Evolutionary conservation across 345 rosid genomes (phyloP), one percentile per base, ranked within the genome.

Genomic region (Citropsis articulata): DNA sequence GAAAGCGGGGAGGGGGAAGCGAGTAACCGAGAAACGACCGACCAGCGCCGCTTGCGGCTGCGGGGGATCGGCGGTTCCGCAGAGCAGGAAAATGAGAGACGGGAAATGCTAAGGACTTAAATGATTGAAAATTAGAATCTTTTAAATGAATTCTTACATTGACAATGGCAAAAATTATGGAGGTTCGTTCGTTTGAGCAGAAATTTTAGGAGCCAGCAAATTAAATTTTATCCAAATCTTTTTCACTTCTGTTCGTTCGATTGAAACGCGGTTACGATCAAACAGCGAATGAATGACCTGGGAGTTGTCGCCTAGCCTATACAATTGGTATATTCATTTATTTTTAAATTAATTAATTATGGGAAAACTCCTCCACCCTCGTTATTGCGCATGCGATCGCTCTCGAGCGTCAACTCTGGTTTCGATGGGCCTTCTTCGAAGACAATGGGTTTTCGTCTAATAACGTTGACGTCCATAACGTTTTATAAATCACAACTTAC

Each of bases 61-160:
- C 86, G 77, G 83, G 66, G 77, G 83, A 71, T 73, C 80, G 72
- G 76, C 70, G 78, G 79, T 76, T 81, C 66, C 75, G 24, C 48
- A 25, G 73, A 63, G 72, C 83, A 60, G 38, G 21, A 53, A 24
- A 71, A 27, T 2, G 61, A 57, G 75, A 53, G 68, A 67, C 31
- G 42, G 55, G 31, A 55, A 62, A 42, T 40, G 72, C 21, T 3
- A 25, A 25, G 38, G 28, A 18, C 45, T 62, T 3, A n/a, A 28
- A 71, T 57, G 10, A 12, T 53, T 21, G 22, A 24, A 27, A 24
- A 45, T 14, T 24, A 48, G 60, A 56, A 78, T 22, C 50, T 31
- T 57, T 59, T 4, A 66, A 64, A 57, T 28, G 19, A 53, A 24
- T 28, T 53, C 62, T 71, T 71, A 71, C 74, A 71, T 9, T 24